phyloP scores from a whole-genome alignment of 1,284 basidiomycete species.

The Ustilago esculenta region DNA sequence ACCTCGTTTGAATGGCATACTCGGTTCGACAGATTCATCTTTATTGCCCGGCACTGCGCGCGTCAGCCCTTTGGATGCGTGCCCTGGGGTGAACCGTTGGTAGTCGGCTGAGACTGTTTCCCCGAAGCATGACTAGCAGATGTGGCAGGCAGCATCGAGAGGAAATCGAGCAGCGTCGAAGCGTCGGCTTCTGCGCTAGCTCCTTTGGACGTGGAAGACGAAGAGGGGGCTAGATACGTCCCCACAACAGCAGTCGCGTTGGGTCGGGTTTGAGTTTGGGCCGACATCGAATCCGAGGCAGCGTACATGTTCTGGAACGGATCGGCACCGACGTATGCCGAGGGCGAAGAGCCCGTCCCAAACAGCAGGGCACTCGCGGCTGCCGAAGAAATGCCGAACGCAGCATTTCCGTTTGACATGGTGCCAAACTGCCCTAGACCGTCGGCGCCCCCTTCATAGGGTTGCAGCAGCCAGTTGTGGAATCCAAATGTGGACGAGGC shows the following conservation, averaged over 20 bases:
- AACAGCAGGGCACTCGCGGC: conserved; percentile 1
- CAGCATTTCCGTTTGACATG: neutral
- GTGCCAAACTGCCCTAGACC: conserved; percentile 2
- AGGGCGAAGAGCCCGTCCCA: conserved; percentile 1
- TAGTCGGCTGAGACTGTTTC: neutral
- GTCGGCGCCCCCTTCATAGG: conserved; percentile 41
- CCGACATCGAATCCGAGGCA: too few species aligned
- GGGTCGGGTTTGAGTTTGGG: too few species aligned
- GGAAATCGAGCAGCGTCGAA: conserved; percentile 23
- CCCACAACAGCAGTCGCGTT: neutral
- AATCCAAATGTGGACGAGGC: conserved; percentile 36
- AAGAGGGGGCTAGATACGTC: neutral
- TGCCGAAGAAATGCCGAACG: neutral
- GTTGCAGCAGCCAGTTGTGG: conserved; percentile 46
- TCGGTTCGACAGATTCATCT: too few species aligned
- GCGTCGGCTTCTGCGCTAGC: conserved; percentile 10
- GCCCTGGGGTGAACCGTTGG: too few species aligned
- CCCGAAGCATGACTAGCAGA: neutral
- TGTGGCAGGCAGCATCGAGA: conserved; percentile 24
- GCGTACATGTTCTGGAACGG: conserved; percentile 9
- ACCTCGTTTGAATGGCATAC: too few species aligned
- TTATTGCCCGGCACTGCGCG: too few species aligned
- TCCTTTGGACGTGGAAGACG: too few species aligned
- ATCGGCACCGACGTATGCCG: conserved; percentile 7
- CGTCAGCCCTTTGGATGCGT: too few species aligned